phyloP scores from a whole-genome alignment of 2,329 filamentous ascomycete genomes.

The Magnaporthiopsis poae region DNA sequence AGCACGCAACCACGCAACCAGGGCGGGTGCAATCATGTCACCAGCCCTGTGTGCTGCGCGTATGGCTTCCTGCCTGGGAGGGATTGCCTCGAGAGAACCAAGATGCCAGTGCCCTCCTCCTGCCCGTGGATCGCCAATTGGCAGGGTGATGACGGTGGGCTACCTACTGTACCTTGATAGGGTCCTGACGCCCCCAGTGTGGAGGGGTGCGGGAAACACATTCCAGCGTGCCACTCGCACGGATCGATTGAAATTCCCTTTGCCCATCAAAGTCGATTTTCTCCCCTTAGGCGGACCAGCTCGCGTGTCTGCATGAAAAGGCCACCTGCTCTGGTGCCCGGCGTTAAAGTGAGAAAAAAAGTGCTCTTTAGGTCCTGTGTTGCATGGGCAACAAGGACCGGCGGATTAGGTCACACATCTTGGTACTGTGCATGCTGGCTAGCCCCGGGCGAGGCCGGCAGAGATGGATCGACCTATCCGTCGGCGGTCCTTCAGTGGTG shows the following conservation, averaged over 20 bases:
- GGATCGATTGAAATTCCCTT: not conserved
- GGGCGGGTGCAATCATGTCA: too few relatives aligned
- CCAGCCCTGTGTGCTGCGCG: not conserved
- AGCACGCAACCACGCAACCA: not conserved
- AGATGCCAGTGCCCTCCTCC: not conserved
- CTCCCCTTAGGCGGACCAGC: not conserved
- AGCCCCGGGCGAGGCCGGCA: not conserved
- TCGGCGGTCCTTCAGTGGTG: not conserved
- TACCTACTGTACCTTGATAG: too few relatives aligned
- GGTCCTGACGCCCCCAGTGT: not conserved
- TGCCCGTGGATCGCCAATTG: not conserved
- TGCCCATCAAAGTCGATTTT: not conserved
- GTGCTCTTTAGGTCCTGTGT: not conserved
- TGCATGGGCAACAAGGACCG: not conserved
- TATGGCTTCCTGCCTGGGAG: not conserved
- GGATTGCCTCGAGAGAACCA: not conserved
- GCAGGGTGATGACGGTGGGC: not conserved
- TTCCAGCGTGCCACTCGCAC: not conserved
- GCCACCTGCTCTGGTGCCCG: not conserved
- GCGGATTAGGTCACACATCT: not conserved
- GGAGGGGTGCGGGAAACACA: not conserved
- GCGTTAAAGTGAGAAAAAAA: too few relatives aligned
- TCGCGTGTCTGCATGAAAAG: not conserved
- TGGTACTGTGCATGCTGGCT: not conserved
- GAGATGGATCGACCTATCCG: not conserved